Base-by-base conservation (phyloP, 352 stramenopile genomes). In the Pythium guiyangense region DNA sequence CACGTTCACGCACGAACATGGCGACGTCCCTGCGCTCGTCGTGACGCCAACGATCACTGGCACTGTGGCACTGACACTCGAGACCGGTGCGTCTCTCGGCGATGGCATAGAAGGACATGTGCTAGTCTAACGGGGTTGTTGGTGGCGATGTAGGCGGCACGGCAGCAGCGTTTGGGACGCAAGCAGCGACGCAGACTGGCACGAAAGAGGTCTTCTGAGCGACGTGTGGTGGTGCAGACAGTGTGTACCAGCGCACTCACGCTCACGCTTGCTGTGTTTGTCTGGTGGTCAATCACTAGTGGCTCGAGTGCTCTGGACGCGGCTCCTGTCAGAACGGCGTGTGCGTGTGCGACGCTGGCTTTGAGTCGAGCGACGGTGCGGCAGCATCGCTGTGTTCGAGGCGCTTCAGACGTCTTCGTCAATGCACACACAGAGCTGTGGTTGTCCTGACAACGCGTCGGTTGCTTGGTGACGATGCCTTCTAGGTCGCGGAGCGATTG, bases 1-100 rank as follows among this genome's bases (percentile, higher is more conserved):
- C 55, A 88, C 80, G 6, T 93, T 90, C 60, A 77, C 66, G 6
- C 60, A 84, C 40, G 79, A 93, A 49, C 78, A 89, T 44, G 83
- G 80, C 8, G 63, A 86, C 35, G 66, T 93, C 5, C 83, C 78
- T 17, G 49, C 66, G 22, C 68, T 91, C 0, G 56, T 88, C 20
- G 61, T 67, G 6, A 43, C 62, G 6, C 59, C 74, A 1, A 59
- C 43, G 2, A 25, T 86, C 17, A 59, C 60, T 14, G 72, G 70
- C 17, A 73, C 37, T 5, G 65, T 44, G 15, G 49, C 56, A 14
- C 48, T 87, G 27, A 71, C 72, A 4, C 55, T 87, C 20, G 40
- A 86, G 58, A 65, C 60, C 51, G 69, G 74, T 80, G 43, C 42
- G 48, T 25, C 14, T 17, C 12, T 52, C 3, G 20, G 1, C 17